Conservation (phyloP, 192 early-diverging fungal species). For the Geosiphon pyriformis region DNA sequence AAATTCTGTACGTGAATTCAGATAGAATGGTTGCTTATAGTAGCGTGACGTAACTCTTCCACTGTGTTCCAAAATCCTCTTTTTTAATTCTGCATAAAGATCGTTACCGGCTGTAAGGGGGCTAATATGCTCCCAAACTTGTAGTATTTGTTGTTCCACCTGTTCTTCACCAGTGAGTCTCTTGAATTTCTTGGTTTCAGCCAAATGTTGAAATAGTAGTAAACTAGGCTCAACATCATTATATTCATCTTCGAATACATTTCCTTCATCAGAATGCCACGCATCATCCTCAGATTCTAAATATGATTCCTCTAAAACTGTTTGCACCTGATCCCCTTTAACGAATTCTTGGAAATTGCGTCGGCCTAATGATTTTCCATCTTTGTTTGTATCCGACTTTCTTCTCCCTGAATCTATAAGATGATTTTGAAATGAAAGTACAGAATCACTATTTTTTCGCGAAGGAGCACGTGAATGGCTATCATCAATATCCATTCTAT, state of each 20-base stretch:
- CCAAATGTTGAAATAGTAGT: not conserved
- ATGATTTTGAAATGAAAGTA: not conserved
- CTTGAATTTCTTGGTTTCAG: not conserved
- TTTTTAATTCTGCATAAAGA: not conserved
- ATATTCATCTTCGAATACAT: not conserved
- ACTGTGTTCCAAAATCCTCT: not conserved
- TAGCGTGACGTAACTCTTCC: not conserved
- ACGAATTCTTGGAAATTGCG: not conserved
- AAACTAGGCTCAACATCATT: not conserved
- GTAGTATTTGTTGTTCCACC: not conserved
- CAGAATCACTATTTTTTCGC: not conserved
- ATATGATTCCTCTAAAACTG: not conserved
- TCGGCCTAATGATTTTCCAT: not conserved
- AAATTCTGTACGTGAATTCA: conserved; percentile 15
- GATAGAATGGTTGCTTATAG: too few relatives aligned
- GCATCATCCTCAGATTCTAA: conserved; percentile 12
- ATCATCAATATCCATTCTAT: not conserved
- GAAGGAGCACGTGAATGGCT: not conserved
- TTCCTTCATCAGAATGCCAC: not conserved
- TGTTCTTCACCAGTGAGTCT: not conserved
- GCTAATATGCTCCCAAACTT: not conserved
- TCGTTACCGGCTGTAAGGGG: not conserved
- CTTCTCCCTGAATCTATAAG: not conserved
- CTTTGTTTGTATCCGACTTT: not conserved
- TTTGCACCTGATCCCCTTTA: not conserved